Percentiles rank a stretch among this genome's conserved stretches.
These are phyloP conservation scores for Trichoderma sp. DNA, from an alignment of 2,329 filamentous ascomycete genomes.

Conservation along the genomic window DNA sequence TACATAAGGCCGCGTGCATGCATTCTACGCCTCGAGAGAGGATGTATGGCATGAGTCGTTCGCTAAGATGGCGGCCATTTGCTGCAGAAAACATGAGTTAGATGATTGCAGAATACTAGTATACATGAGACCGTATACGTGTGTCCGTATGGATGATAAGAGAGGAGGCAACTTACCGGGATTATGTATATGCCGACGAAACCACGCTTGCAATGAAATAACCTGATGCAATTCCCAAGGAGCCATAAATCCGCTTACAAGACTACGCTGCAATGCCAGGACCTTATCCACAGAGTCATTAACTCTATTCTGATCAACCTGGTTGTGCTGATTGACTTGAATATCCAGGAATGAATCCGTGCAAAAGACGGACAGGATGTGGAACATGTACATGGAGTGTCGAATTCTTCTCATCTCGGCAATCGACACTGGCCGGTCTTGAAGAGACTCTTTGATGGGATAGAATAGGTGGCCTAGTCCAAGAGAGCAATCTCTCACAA, in stretches of 20 bases:
- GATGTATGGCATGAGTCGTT: conserved; percentile 17
- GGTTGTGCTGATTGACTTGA: neutral
- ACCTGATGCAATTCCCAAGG: neutral
- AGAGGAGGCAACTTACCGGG: neutral
- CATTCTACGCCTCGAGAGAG: conserved; percentile 14
- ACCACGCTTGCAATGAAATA: neutral
- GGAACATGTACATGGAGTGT: neutral
- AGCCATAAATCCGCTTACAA: neutral
- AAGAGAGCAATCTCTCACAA: neutral
- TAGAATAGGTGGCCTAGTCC: neutral
- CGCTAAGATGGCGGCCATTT: neutral
- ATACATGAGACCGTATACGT: neutral
- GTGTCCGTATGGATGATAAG: neutral
- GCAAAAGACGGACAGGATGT: neutral
- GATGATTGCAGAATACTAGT: neutral
- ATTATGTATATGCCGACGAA: neutral
- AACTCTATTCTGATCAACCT: neutral
- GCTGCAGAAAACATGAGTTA: neutral
- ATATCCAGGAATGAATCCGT: neutral
- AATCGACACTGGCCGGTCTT: neutral
- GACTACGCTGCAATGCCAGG: neutral
- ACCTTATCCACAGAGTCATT: neutral
- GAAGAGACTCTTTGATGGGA: neutral
- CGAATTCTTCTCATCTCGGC: neutral
- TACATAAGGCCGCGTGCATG: conserved; percentile 17